These are phyloP conservation scores for Wickerhamomyces kurtzmanii DNA, from an alignment of 805 yeast genomes.

Conservation along the genomic window DNA sequence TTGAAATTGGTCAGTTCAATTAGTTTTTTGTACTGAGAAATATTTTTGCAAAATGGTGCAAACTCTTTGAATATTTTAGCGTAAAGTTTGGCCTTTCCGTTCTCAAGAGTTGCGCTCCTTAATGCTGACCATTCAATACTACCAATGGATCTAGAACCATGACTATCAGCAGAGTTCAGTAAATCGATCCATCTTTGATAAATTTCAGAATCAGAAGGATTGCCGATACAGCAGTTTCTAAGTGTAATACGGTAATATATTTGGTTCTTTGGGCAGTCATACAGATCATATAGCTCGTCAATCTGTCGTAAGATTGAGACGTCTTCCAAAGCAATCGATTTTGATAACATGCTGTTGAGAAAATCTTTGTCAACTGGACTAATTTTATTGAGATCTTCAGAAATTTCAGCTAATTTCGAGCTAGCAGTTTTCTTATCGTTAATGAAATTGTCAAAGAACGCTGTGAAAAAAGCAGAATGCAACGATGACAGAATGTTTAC, in stretches of 20 bases:
- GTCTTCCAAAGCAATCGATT: conserved; percentile 59
- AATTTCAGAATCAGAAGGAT: conserved; percentile 44
- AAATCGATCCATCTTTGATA: conserved; percentile 45
- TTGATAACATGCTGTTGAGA: conserved; percentile 64
- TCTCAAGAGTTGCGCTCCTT: conserved; percentile 68
- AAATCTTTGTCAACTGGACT: conserved; percentile 71
- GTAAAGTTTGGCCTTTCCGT: too few relatives aligned
- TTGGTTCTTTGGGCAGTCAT: conserved; percentile 49
- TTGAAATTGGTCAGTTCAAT: too few relatives aligned
- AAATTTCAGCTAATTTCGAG: conserved; percentile 47
- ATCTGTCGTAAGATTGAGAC: conserved; percentile 54
- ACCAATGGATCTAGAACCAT: conserved; percentile 55
- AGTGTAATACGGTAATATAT: conserved; percentile 65
- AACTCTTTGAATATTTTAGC: too few relatives aligned
- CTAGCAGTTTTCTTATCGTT: conserved; percentile 42
- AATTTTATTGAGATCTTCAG: conserved; percentile 43
- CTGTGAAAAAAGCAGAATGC: conserved; percentile 57
- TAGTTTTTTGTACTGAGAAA: too few relatives aligned
- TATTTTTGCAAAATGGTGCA: too few relatives aligned
- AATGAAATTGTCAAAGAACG: conserved; percentile 54
- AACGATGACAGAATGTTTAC: conserved; percentile 59
- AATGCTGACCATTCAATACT: conserved; percentile 81
- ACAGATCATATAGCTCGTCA: conserved; percentile 47
- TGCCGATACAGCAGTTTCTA: conserved; percentile 62
- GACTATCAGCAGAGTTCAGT: conserved; percentile 36